Base-by-base conservation (phyloP, 202 grass and related monocot species). In the Hordeum pubiflorum region DNA sequence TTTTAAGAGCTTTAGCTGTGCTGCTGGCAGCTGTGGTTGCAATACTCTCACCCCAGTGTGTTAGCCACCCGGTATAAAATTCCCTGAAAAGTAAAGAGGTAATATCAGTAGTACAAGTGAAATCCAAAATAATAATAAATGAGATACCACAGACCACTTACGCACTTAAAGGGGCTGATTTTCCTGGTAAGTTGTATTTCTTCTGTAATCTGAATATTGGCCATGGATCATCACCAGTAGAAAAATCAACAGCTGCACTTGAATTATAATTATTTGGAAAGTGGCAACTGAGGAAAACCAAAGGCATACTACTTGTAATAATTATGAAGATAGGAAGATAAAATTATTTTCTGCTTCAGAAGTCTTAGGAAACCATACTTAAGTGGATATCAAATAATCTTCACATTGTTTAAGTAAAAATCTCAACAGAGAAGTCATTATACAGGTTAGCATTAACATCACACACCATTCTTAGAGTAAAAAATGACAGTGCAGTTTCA, bases 21-120 rank as follows among this genome's bases (percentile, higher is more conserved):
- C 61, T 72, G 36, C 67, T 84, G 58, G 92, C 92, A 88, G 78
- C 82, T 52, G 95, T 98, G 48, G 76, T 88, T 79, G 86, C 82
- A 15, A 88, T 90, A 15, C 78, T 71, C 86, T 97, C 92, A 34
- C 95, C 91, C 95, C 95, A 97, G 63, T 97, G 95, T 20, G 95
- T 93, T 72, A 97, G 82, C 95, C 95, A 97, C 79, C 95, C 92
- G 54, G 95, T 97, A 88, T 97, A 97, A 88, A 97, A 97, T 86
- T 97, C 95, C 43, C 95, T 97, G 76, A 73, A 80, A 89, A 86
- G 60, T 65, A 76, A 75, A 32, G 41, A 54, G 23, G 58, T 60
- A 56, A 43, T 46, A 86, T 77, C 69, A 63, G 26, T 55, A 68
- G 40, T 62, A 71, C 76, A 55, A n/a, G 55, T 52, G 8, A 74